Evolutionary conservation across 257 asterid genomes (phyloP).

Genomic region (Gentiana straminea): DNA sequence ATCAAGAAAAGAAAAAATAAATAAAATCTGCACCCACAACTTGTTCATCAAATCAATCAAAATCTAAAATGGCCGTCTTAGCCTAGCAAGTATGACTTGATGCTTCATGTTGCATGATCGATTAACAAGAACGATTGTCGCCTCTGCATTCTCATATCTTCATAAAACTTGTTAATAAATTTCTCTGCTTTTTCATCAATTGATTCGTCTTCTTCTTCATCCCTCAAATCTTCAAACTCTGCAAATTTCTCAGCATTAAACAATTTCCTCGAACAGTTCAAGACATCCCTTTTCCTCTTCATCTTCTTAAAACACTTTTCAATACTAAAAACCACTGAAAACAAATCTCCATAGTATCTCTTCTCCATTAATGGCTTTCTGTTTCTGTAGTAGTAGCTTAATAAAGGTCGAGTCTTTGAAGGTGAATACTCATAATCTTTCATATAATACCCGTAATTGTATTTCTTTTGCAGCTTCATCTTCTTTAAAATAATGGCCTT

Average conservation of each 20-base stretch:
- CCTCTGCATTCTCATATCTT: constrained; percentile 64
- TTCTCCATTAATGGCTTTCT: constrained; percentile 13
- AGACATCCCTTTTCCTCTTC: constrained; percentile 8
- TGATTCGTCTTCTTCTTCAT: constrained; percentile 27
- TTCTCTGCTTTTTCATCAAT: constrained; percentile 79
- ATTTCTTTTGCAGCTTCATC: constrained; percentile 20
- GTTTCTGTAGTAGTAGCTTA: constrained; percentile 1
- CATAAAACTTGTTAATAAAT: constrained; percentile 62
- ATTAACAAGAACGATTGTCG: constrained; percentile 10
- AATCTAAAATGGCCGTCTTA: too few relatives aligned
- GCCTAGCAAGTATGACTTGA: too few relatives aligned
- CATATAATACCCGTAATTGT: constrained; percentile 26
- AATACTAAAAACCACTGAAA: constrained; percentile 12
- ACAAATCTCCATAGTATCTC: constrained; percentile 24
- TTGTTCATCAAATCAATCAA: too few relatives aligned
- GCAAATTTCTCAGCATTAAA: constrained; percentile 16
- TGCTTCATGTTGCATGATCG: too few relatives aligned
- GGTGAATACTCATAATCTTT: constrained; percentile 65
- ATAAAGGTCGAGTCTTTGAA: constrained; percentile 39
- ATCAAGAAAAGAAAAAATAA: too few relatives aligned
- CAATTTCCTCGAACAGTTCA: constrained; percentile 4
- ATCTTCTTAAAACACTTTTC: constrained; percentile 32
- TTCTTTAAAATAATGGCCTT: constrained; percentile 33
- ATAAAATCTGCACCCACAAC: too few relatives aligned
- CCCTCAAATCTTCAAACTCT: constrained; percentile 12